Evolutionary conservation across 805 yeast genomes (phyloP).

Genomic region (Ogataea paradorogensis): DNA sequence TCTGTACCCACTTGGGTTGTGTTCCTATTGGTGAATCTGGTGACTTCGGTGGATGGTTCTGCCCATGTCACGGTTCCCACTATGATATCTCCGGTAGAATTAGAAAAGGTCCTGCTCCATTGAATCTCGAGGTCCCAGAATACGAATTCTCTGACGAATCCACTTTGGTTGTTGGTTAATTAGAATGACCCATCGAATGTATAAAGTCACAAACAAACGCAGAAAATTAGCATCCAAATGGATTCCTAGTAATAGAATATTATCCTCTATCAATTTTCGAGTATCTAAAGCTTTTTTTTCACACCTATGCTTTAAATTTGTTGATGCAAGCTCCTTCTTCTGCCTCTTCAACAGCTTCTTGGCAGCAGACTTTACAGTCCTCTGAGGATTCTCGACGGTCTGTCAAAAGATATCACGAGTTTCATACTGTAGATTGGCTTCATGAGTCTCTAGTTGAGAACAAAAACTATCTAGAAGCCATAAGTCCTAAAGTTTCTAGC

Average conservation of each 20-base stretch:
- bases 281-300: not conserved
- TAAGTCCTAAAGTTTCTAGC: conserved; percentile 12
- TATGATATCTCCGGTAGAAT: conserved; percentile 99
- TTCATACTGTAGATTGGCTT: conserved; percentile 69
- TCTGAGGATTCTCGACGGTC: conserved; percentile 16
- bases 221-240: conserved; percentile 11
- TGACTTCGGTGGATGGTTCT: conserved; percentile 99
- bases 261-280: not conserved
- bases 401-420: conserved; percentile 54
- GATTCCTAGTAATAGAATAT: conserved; percentile 12
- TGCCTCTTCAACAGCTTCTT: conserved; percentile 14
- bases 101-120: conserved; percentile 99
- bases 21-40: conserved; percentile 99
- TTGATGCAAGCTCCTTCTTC: conserved; percentile 10
- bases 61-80: conserved; percentile 99
- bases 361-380: conserved; percentile 24
- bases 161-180: conserved; percentile 90
- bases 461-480: conserved; percentile 25
- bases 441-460: conserved; percentile 57
- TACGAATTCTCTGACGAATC: conserved; percentile 77
- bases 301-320: not conserved
- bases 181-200: conserved; percentile 36
- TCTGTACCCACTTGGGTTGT: conserved; percentile 99
- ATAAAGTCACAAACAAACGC: conserved; percentile 14
- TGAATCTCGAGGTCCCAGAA: conserved; percentile 93